Evolutionary conservation across 2,329 filamentous ascomycete genomes (phyloP), one percentile per base, ranked within the genome.

Genomic region (Fusarium sp.): DNA sequence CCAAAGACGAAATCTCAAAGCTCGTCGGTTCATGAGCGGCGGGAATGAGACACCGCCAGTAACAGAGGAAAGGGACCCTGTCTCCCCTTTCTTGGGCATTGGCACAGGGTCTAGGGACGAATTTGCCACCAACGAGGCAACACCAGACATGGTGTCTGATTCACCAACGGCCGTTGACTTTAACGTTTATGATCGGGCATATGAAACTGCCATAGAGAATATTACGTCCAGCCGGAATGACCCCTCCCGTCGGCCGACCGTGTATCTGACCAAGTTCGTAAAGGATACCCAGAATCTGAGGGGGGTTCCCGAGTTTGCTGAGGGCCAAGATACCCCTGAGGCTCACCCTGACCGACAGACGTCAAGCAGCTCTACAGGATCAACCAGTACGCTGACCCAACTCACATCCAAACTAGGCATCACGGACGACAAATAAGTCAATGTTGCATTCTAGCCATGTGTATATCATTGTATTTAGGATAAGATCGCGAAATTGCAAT

Each of bases 121-220:
- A 15, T 81, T 81, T 66, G 70, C 73, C 41, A 73, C 71, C 36
- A 75, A 78, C 51, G 73, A 76, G 24, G 67, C 73, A 9, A 76
- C 76, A 12, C 76, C 76, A 3, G 75, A 83, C 22, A 74, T 89
- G 5, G 88, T 97, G 36, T 91, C 91, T 28, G 93, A 97, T 75
- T 96, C 91, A 2, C 94, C 94, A 3, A 89, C 89, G 0, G 90
- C 89, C 2, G 91, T 91, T 6, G 92, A 96, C 58, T 92, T 92
- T 68, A 88, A 95, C 72, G 89, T 98, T 55, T 97, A 97, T 74
- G 92, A 96, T 74, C 87, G 85, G 1, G 94, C 94, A 1, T 97
- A 96, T 73, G 87, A 91, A 71, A 72, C 73, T 19, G 86, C 91
- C 59, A 92, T 97, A 77, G 85, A 95, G 26, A 85, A 89, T 13